Evolutionary conservation across 495 filamentous ascomycete species (phyloP).

Genomic region (Beverwykella pulmonaria): DNA sequence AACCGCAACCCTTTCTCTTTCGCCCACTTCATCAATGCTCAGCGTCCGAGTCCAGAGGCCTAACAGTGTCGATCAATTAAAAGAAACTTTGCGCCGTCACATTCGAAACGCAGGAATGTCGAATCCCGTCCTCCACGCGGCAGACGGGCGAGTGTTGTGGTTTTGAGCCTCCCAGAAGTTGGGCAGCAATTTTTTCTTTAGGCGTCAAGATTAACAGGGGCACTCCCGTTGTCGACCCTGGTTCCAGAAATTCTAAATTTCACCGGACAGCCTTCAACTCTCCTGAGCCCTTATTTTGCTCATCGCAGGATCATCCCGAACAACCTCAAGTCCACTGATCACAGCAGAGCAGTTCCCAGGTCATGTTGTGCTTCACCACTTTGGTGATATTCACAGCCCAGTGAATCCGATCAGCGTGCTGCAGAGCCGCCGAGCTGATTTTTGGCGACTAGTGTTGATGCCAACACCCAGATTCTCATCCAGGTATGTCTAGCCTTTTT

Average conservation of each 20-base stretch:
- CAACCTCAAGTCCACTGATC: not conserved
- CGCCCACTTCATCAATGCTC: not conserved
- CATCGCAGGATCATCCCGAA: not conserved
- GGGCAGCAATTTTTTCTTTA: slow-evolving; percentile 13
- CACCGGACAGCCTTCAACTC: slow-evolving; percentile 9
- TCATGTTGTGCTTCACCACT: not conserved
- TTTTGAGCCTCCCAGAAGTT: slow-evolving; percentile 19
- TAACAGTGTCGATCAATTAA: slow-evolving; percentile 10
- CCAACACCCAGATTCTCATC: not conserved
- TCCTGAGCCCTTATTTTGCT: not conserved
- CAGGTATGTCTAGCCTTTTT: slow-evolving; percentile 25
- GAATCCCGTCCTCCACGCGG: not conserved
- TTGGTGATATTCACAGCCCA: too few species aligned
- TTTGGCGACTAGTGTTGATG: not conserved
- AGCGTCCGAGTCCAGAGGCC: not conserved
- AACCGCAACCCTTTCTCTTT: not conserved
- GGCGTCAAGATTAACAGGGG: slow-evolving; percentile 32
- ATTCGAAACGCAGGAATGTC: not conserved
- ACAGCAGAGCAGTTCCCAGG: not conserved
- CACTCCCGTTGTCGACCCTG: not conserved
- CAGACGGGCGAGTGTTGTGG: not conserved
- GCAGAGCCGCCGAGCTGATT: not conserved
- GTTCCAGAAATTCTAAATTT: not conserved
- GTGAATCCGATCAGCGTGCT: too few species aligned
- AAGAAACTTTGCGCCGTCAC: slow-evolving; percentile 16